These are phyloP conservation scores for Solanum sejunctum DNA, from an alignment of 257 asterid species.

Conservation along the genomic window DNA sequence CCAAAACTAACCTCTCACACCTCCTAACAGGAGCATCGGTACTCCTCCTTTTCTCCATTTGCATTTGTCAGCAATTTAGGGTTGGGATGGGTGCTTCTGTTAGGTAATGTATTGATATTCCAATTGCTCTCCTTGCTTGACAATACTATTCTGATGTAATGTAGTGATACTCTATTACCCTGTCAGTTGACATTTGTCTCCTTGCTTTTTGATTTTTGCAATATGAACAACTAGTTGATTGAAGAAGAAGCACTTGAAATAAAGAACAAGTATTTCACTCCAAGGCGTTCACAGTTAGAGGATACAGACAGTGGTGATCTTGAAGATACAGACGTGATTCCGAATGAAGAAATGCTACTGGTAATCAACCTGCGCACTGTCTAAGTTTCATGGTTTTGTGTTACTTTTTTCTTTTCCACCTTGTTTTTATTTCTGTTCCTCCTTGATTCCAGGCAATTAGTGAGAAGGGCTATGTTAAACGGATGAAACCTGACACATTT, in stretches of 20 bases:
- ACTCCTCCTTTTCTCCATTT: neutral
- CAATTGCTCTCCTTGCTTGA: neutral
- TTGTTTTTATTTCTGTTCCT: neutral
- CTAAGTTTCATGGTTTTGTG: constrained; percentile 1
- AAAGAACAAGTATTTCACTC: constrained; percentile 70
- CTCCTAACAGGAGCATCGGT: too few species aligned
- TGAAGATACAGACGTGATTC: constrained; percentile 88
- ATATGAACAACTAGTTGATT: constrained; percentile 37
- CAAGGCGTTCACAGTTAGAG: constrained; percentile 86
- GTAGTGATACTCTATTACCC: neutral
- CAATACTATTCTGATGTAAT: neutral
- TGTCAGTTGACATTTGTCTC: neutral
- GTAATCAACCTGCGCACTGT: constrained; percentile 18
- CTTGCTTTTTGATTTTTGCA: neutral
- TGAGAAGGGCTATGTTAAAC: constrained; percentile 91
- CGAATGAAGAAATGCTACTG: constrained; percentile 92
- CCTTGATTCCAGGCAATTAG: constrained; percentile 65
- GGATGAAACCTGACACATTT: constrained; percentile 96
- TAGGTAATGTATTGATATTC: neutral
- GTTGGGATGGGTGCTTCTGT: neutral
- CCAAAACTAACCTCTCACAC: too few species aligned
- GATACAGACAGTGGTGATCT: constrained; percentile 71
- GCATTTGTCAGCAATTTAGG: neutral
- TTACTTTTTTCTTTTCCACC: neutral
- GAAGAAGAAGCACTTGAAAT: constrained; percentile 84